Evolutionary conservation across 805 yeast genomes (phyloP), one percentile per base, ranked within the genome.

Genomic region (Lipomyces sp.): DNA sequence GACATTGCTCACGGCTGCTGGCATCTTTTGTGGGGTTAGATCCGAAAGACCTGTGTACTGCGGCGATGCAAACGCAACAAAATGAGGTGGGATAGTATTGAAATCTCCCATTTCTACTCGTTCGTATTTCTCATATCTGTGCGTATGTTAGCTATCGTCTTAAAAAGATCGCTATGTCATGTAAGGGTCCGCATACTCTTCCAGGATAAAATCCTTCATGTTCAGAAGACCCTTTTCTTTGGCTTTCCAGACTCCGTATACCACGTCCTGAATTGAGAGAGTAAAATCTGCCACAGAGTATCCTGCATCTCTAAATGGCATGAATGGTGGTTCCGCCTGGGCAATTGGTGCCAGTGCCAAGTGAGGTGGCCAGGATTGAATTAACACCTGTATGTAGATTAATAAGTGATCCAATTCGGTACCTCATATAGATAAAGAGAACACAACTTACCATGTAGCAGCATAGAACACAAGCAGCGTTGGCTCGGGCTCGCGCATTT

Each of bases 341-440:
- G 93, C 81, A 47, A 93, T 79, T 0, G 98, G 98, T 53, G 95
- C 97, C 57, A 93, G 70, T 0, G 90, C 98, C 68, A 93, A 93
- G 68, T 93, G 98, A 0, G 98, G 98, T 1, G 97, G 88, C 98
- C 98, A 93, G 13, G 88, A 83, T 66, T 93, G 98, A 16, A 93
- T 91, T 47, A 93, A 70, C 1, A 93, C 78, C 60, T 56, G 23
- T 8, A n/a, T n/a, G n/a, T n/a, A n/a, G n/a, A n/a, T n/a, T n/a
- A n/a, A 34, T 29, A 31, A 16, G 26, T 35, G 6, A 28, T 26
- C 35, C 21, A 10, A 21, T 14, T 35, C 13, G 24, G 42, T 10
- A 10, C 14, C 10, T 32, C 33, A n/a, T 28, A 24, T 22, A 13
- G 23, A 5, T 8, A 35, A 26, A 2, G 19, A 22, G 16, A 13